Conservation (phyloP, 306 rosid species). For the Vigna trinervia region DNA sequence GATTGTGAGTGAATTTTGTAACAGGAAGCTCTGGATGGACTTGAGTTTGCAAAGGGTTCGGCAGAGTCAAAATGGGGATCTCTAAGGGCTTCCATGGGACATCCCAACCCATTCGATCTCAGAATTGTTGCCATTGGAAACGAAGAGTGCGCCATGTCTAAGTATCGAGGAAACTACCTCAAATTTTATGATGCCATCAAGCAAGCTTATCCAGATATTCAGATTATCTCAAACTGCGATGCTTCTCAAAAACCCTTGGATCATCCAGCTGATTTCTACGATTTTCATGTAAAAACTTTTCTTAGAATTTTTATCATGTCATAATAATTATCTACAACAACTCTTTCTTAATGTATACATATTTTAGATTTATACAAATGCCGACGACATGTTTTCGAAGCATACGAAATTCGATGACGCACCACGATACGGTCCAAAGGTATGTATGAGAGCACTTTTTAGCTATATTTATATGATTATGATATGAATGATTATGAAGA, state of each 20-base stretch:
- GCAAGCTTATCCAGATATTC: not conserved
- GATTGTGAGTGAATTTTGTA: no score
- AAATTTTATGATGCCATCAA: not conserved
- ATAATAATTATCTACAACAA: no score
- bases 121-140: conserved; percentile 79
- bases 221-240: not conserved
- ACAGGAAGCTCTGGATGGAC: not conserved
- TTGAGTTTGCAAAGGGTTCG: conserved; percentile 84
- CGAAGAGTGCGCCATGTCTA: conserved; percentile 68
- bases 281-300: not conserved
- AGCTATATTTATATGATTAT: no score
- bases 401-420: not conserved
- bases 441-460: not conserved
- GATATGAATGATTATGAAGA: no score
- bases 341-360: no score
- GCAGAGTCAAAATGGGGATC: conserved; percentile 75
- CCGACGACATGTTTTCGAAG: not conserved
- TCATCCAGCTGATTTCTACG: not conserved
- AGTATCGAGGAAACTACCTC: conserved; percentile 77
- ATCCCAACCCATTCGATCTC: conserved; percentile 75
- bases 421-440: not conserved
- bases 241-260: not conserved
- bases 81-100: conserved; percentile 81
- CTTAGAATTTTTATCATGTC: not conserved
- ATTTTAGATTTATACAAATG: not conserved